These are phyloP conservation scores for Allantophomopsis lycopodina DNA, from an alignment of 2,329 filamentous ascomycete species.

Conservation along the genomic window DNA sequence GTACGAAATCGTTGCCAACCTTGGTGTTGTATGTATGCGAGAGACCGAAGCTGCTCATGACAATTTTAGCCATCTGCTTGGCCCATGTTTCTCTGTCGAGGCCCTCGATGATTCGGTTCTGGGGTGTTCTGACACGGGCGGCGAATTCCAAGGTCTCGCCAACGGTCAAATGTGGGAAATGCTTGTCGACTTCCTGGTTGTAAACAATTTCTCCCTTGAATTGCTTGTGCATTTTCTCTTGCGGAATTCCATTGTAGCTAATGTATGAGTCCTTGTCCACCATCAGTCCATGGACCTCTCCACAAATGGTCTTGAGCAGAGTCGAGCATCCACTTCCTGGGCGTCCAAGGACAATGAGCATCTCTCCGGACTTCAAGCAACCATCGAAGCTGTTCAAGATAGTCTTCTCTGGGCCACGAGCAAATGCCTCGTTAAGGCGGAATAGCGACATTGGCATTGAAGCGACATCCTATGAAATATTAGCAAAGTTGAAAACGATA, in stretches of 20 bases:
- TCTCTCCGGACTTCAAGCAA: conserved; percentile 47
- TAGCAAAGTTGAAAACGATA: not conserved
- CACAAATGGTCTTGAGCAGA: conserved; percentile 45
- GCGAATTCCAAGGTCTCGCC: conserved; percentile 65
- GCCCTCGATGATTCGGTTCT: conserved; percentile 37
- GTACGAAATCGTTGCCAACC: conserved; percentile 62
- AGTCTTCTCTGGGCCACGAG: conserved; percentile 33
- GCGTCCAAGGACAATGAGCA: conserved; percentile 54
- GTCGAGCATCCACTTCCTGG: conserved; percentile 54
- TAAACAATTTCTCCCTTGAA: conserved; percentile 57
- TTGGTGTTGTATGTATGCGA: conserved; percentile 60
- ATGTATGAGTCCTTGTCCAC: conserved; percentile 35
- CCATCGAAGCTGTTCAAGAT: conserved; percentile 55
- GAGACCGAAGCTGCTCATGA: conserved; percentile 60
- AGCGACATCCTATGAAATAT: conserved; percentile 32
- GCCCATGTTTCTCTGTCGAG: conserved; percentile 40
- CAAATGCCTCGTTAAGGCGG: conserved; percentile 39
- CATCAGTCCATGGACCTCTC: conserved; percentile 40
- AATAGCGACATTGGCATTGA: conserved; percentile 44
- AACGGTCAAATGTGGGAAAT: conserved; percentile 65
- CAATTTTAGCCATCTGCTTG: conserved; percentile 31
- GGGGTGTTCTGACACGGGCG: conserved; percentile 52
- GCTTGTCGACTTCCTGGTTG: conserved; percentile 62
- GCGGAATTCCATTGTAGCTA: conserved; percentile 45
- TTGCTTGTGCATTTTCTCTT: conserved; percentile 36